Evolutionary conservation across 495 filamentous ascomycete species (phyloP).

Genomic region (Aspergillus campestris): DNA sequence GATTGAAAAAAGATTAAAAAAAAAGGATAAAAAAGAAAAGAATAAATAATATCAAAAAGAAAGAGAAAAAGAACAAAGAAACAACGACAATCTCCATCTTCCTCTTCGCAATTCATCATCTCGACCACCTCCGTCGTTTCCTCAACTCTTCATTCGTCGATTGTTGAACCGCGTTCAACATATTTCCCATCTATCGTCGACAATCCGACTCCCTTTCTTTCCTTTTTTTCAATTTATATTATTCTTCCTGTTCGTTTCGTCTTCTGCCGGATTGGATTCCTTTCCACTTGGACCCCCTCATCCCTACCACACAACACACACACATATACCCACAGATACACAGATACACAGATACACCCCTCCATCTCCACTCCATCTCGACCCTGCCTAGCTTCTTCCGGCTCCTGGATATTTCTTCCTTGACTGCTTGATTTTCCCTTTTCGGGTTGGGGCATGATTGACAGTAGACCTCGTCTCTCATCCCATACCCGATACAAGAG

Average conservation of each 20-base stretch:
- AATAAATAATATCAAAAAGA: neutral
- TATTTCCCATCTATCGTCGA: constrained; percentile 9
- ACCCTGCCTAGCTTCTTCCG: neutral
- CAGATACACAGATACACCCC: too few relatives aligned
- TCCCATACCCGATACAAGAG: neutral
- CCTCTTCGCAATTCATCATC: constrained; percentile 1
- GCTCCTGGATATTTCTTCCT: neutral
- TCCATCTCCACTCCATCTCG: too few relatives aligned
- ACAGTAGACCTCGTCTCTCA: neutral
- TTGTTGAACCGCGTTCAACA: constrained; percentile 3
- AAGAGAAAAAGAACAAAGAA: constrained; percentile 4
- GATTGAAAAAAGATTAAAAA: neutral
- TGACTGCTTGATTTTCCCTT: neutral
- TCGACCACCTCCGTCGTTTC: constrained; percentile 6
- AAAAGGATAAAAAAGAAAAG: constrained; percentile 1
- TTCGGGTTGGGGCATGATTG: constrained; percentile 1
- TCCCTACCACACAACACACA: neutral
- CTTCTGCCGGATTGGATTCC: constrained; percentile 1
- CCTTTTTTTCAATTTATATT: constrained; percentile 8
- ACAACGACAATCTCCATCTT: constrained; percentile 6
- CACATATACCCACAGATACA: too few relatives aligned
- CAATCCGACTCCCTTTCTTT: constrained; percentile 10
- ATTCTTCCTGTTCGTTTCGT: constrained; percentile 6
- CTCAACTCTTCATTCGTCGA: constrained; percentile 4
- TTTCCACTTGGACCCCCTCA: constrained; percentile 9